Conservation (phyloP, 1,139 yeast genomes). For the Entelexis sorbosivorans region DNA sequence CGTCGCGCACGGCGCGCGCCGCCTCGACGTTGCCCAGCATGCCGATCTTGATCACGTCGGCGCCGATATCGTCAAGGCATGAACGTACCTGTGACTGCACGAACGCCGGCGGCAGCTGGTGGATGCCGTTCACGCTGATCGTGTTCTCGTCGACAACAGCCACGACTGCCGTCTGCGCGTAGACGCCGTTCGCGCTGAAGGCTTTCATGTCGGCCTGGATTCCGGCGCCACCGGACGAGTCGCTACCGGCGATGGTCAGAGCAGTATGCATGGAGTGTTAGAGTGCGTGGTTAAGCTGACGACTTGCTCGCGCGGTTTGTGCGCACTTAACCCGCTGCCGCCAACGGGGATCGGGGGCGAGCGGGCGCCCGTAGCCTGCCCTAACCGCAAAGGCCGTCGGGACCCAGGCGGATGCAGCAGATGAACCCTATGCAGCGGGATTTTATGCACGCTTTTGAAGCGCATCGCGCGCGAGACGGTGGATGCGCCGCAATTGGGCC, state of each 20-base stretch:
- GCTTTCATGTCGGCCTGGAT: constrained; percentile 88
- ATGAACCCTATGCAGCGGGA: too few species aligned
- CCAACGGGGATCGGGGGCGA: too few species aligned
- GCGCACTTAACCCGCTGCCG: too few species aligned
- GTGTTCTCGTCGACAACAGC: constrained; percentile 77
- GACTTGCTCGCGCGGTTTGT: too few species aligned
- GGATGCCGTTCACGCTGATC: constrained; percentile 28
- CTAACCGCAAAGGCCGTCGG: too few species aligned
- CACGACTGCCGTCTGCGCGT: constrained; percentile 68
- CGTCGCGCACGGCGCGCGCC: constrained; percentile 37
- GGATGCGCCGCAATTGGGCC: too few species aligned
- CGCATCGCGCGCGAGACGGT: too few species aligned
- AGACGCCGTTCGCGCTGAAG: constrained; percentile 64
- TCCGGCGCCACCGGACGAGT: constrained; percentile 91
- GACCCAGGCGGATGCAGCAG: too few species aligned
- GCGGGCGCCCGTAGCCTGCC: too few species aligned
- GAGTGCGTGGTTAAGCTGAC: background rate
- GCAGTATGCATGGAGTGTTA: constrained; percentile 30
- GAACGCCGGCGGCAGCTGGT: constrained; percentile 42
- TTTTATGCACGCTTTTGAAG: too few species aligned
- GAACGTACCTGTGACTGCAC: constrained; percentile 43
- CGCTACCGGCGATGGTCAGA: constrained; percentile 63
- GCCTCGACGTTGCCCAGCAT: constrained; percentile 56
- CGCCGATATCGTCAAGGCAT: constrained; percentile 52
- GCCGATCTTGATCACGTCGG: constrained; percentile 72